Conservation (phyloP, 257 asterid species). For the Solanum phureja region DNA sequence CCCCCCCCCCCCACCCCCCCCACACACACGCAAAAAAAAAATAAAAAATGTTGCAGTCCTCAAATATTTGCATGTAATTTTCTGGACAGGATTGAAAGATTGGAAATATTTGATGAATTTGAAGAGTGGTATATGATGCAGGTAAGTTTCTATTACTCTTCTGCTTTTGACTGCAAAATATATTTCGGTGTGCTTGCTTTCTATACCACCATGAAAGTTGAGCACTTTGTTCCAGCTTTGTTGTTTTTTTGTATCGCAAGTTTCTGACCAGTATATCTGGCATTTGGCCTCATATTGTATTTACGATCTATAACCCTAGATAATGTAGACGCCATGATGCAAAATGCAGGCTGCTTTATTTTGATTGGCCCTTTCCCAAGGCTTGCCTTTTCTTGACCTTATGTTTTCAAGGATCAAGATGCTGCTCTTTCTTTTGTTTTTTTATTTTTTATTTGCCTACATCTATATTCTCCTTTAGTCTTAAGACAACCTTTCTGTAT, state of each 20-base stretch:
- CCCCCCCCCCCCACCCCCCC: too few species aligned
- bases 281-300: background rate
- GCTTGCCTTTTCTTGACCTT: background rate
- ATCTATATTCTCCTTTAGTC: background rate
- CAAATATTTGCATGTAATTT: constrained; percentile 13
- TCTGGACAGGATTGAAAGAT: constrained; percentile 72
- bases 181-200: background rate
- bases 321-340: background rate
- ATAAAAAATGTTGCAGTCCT: background rate
- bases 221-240: background rate
- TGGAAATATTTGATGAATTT: constrained; percentile 72
- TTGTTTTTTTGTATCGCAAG: background rate
- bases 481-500: background rate
- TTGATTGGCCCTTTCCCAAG: background rate
- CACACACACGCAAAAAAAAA: too few species aligned
- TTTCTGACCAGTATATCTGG: background rate
- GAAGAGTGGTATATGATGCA: constrained; percentile 96
- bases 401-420: background rate
- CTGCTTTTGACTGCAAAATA: background rate
- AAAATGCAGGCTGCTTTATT: background rate
- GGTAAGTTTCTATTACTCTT: constrained; percentile 43
- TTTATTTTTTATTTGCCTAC: background rate
- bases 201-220: background rate
- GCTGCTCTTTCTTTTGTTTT: background rate
- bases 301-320: background rate